Percentiles rank a stretch among this genome's conserved stretches.
Conservation (phyloP, 1,284 basidiomycete species). For the Ustilago crameri region DNA sequence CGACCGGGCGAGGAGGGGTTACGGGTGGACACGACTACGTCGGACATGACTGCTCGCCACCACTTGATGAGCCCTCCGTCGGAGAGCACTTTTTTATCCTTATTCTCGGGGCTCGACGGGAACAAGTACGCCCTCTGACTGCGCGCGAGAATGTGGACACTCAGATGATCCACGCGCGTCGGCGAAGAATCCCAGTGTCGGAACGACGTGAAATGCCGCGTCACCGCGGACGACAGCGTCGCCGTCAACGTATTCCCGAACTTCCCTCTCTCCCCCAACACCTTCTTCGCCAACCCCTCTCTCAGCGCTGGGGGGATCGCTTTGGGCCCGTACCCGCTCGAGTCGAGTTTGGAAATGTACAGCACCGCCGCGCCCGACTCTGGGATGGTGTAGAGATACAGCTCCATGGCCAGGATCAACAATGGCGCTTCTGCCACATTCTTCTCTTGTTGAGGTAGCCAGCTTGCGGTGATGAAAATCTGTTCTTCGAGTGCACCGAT, state of each 20-base stretch:
- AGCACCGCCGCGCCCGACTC: conserved; percentile 78
- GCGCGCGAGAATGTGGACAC: conserved; percentile 87
- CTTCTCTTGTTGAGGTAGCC: conserved; percentile 20
- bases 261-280: conserved; percentile 6
- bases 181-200: conserved; percentile 69
- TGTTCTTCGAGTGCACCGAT: conserved; percentile 30
- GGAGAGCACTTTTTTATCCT: conserved; percentile 77
- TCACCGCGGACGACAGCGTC: conserved; percentile 76
- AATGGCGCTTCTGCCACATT: conserved; percentile 9
- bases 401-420: conserved; percentile 83
- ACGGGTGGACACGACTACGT: conserved; percentile 34
- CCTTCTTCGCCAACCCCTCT: conserved; percentile 3
- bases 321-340: conserved; percentile 78
- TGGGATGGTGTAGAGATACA: conserved; percentile 80
- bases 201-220: conserved; percentile 75
- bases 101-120: conserved; percentile 83
- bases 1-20: conserved; percentile 9
- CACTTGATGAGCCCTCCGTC: conserved; percentile 87
- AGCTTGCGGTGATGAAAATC: conserved; percentile 54
- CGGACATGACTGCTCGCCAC: conserved; percentile 77
- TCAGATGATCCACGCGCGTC: conserved; percentile 46
- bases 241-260: conserved; percentile 70
- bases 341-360: conserved; percentile 93
- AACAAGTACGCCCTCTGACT: conserved; percentile 93
- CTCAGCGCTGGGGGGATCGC: conserved; percentile 20